Percentiles rank a stretch among this genome's conserved stretches.
phyloP scores from a whole-genome alignment of 129 eudicot species.

The Escallonia herrerae region DNA sequence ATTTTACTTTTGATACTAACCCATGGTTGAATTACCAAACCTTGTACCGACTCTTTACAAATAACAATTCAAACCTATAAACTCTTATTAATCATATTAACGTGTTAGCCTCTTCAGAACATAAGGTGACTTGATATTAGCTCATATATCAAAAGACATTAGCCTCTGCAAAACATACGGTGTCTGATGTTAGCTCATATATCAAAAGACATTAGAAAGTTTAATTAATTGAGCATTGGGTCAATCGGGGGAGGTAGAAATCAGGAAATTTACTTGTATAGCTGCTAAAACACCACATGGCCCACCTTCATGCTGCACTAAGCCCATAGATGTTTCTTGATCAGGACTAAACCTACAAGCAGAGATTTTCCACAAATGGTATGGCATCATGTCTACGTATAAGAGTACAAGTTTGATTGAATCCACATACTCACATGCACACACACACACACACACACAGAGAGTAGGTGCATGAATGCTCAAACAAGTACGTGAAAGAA shows the following conservation, averaged over 20 bases:
- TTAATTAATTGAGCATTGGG: neutral
- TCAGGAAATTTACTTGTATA: slow-evolving; percentile 63
- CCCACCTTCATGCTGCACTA: slow-evolving; percentile 99
- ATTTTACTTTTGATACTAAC: too few species aligned
- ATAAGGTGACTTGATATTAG: neutral
- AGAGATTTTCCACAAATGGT: too few species aligned
- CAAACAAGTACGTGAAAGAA: neutral
- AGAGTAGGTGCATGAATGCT: neutral
- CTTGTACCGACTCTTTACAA: too few species aligned
- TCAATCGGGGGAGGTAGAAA: slow-evolving; percentile 13
- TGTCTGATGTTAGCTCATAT: neutral
- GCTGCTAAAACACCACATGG: slow-evolving; percentile 99
- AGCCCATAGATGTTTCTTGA: slow-evolving; percentile 96
- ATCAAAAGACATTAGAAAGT: neutral
- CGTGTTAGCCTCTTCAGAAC: too few species aligned
- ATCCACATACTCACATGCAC: neutral
- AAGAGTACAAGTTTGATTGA: too few species aligned
- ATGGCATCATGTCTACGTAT: too few species aligned
- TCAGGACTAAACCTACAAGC: slow-evolving; percentile 86
- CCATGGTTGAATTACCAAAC: too few species aligned
- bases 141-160: neutral
- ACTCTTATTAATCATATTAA: too few species aligned
- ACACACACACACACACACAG: neutral
- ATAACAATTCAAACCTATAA: neutral
- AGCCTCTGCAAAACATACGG: too few species aligned